phyloP scores from a whole-genome alignment of 148 eudicot genomes.

The Talinum fruticosum region DNA sequence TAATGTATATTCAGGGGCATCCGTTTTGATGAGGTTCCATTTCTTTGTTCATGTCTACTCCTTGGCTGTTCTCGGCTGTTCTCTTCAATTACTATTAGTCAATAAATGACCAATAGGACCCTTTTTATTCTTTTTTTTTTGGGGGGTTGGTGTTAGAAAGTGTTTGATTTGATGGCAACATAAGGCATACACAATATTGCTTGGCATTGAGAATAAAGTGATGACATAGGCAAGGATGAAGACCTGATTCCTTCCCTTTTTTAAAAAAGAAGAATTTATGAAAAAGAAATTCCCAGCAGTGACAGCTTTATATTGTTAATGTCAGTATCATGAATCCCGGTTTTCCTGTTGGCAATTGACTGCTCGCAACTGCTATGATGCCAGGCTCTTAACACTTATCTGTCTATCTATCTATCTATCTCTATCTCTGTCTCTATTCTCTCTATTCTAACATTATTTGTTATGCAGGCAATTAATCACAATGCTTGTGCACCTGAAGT shows the following conservation, averaged over 20 bases:
- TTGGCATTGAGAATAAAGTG: background rate
- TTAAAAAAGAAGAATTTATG: no score
- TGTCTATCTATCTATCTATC: no score
- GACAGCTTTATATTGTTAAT: background rate
- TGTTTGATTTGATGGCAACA: background rate
- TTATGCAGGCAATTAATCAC: conserved; percentile 57
- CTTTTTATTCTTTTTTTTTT: background rate
- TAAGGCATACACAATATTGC: background rate
- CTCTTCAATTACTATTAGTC: background rate
- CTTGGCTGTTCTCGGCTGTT: background rate
- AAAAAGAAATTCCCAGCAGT: background rate
- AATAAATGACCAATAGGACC: background rate
- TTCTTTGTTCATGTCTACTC: background rate
- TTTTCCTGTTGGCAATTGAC: background rate
- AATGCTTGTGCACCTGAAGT: conserved; percentile 95
- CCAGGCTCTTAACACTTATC: background rate
- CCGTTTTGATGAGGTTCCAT: background rate
- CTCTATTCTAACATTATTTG: conserved; percentile 3
- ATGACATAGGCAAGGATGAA: no score
- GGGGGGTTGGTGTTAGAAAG: background rate
- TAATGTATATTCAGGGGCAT: background rate
- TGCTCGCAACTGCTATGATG: background rate
- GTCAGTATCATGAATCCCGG: background rate
- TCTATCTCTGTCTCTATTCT: background rate
- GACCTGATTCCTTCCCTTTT: no score